Conservation (phyloP, 345 rosid genomes). For the Gossypioides kirkii region DNA sequence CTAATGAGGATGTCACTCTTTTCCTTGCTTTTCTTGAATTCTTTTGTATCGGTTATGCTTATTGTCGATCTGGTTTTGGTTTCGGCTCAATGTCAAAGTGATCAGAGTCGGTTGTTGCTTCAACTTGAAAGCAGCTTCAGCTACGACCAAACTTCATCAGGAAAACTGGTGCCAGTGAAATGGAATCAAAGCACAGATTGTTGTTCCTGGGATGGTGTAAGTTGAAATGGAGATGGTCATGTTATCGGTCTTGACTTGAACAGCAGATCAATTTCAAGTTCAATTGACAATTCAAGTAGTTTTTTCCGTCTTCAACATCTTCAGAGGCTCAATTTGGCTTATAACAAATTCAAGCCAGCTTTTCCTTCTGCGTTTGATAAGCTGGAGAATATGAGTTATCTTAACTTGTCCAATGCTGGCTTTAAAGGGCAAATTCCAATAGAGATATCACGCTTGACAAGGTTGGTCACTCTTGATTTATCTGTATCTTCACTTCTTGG, state of each 20-base stretch:
- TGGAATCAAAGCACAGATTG: too few species aligned
- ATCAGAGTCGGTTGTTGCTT: too few species aligned
- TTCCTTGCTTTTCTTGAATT: too few species aligned
- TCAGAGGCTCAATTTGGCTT: neutral
- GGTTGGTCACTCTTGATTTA: neutral
- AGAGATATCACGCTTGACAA: neutral
- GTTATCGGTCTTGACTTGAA: constrained; percentile 26
- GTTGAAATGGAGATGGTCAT: too few species aligned
- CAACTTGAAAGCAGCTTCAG: too few species aligned
- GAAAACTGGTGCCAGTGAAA: too few species aligned
- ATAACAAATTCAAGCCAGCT: neutral
- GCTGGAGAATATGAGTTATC: neutral
- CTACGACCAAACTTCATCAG: too few species aligned
- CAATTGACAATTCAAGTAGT: constrained; percentile 15
- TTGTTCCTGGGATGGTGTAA: too few species aligned
- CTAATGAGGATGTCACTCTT: too few species aligned
- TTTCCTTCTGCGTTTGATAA: neutral
- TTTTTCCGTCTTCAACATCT: constrained; percentile 16
- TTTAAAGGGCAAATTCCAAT: neutral
- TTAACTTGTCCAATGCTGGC: neutral
- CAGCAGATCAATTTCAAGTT: constrained; percentile 19
- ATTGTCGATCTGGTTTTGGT: too few species aligned
- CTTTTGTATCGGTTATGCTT: too few species aligned
- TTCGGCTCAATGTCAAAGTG: too few species aligned
- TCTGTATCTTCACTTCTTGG: neutral